A percentile compares a stretch with the other conserved stretches of the same genome.
Conservation (phyloP, 805 yeast species). For the Tetrapisispora fleetii region DNA sequence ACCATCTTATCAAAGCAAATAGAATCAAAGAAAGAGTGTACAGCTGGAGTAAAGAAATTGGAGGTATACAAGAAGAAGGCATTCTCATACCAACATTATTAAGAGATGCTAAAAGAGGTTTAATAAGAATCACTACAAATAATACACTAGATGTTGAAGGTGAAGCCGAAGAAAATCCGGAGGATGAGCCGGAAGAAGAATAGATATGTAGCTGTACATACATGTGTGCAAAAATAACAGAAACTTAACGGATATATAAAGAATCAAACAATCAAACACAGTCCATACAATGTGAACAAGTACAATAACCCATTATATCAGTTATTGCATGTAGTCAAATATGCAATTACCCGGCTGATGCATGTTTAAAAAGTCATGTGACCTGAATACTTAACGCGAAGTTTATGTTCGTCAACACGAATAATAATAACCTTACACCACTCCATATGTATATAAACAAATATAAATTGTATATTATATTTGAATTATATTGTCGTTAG, state of each 20-base stretch:
- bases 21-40: constrained; percentile 58
- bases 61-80: constrained; percentile 47
- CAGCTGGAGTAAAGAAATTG: constrained; percentile 81
- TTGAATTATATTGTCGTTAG: too few species aligned
- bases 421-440: too few species aligned
- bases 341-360: too few species aligned
- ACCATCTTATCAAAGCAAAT: constrained; percentile 70
- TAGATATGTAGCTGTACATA: background rate
- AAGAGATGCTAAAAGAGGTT: constrained; percentile 28
- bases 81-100: constrained; percentile 31
- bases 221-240: background rate
- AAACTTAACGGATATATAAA: background rate
- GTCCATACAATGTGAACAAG: too few species aligned
- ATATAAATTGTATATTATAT: too few species aligned
- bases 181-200: constrained; percentile 3
- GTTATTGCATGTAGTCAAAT: too few species aligned
- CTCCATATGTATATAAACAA: too few species aligned
- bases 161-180: constrained; percentile 1
- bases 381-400: too few species aligned
- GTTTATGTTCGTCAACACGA: too few species aligned
- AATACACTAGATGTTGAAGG: constrained; percentile 15
- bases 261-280: background rate
- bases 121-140: constrained; percentile 30
- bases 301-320: too few species aligned
- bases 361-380: too few species aligned